Evolutionary conservation across 768 basidiomycete genomes (phyloP).

Genomic region (Candolleomyces efflorescens): DNA sequence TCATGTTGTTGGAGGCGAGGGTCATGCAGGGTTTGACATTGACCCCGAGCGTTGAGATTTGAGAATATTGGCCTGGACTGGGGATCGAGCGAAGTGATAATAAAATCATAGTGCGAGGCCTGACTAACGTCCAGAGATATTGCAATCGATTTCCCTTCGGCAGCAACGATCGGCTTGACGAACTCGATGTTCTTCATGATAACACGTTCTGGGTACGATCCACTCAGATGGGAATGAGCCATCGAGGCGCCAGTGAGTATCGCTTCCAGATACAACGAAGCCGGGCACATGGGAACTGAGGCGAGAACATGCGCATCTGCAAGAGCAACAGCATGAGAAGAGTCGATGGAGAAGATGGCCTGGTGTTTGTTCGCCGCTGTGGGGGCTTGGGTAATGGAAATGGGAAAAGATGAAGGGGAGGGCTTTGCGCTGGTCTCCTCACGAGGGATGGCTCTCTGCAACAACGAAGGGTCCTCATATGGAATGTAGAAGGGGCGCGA

Average conservation of each 20-base stretch:
- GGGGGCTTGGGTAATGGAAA: background rate
- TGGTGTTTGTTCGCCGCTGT: background rate
- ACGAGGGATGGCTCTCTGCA: background rate
- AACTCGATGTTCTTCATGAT: background rate
- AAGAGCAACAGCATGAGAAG: background rate
- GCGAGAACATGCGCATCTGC: background rate
- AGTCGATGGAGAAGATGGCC: background rate
- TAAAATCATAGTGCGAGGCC: background rate
- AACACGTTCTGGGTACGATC: no score
- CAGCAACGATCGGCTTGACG: background rate
- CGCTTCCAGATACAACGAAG: background rate
- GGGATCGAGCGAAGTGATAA: background rate
- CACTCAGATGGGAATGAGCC: conserved; percentile 17
- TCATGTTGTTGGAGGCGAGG: conserved; percentile 19
- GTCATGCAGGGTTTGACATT: conserved; percentile 23
- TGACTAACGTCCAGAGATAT: background rate
- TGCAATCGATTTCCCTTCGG: background rate
- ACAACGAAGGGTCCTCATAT: conserved; percentile 26
- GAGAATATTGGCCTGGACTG: background rate
- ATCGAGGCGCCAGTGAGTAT: background rate
- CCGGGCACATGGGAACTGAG: conserved; percentile 1
- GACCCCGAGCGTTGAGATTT: background rate
- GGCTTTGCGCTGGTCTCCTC: background rate
- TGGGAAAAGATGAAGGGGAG: conserved; percentile 7
- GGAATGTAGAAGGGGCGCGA: conserved; percentile 53